A percentile compares a stretch with the other conserved stretches of the same genome.
phyloP scores from a whole-genome alignment of 305 asterid species.

The Fraxinus albicans region DNA sequence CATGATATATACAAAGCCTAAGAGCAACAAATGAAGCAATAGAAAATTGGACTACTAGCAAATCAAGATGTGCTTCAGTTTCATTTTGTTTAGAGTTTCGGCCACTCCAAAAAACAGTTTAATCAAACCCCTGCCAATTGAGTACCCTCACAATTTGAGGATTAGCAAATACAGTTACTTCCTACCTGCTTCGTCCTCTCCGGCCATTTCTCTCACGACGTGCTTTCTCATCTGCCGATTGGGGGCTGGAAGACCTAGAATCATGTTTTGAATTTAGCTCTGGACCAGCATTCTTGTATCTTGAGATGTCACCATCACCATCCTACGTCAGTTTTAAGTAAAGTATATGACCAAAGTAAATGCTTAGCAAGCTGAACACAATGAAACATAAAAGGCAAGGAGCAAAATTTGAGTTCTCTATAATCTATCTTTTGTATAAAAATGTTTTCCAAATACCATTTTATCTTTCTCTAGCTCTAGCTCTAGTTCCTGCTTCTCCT shows the following conservation, averaged over 20 bases:
- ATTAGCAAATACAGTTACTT: conserved; percentile 6
- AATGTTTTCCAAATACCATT: conserved; percentile 55
- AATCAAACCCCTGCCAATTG: conserved; percentile 3
- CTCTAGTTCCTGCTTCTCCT: conserved; percentile 53
- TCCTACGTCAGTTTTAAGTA: conserved; percentile 99
- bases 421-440: conserved; percentile 54
- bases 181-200: conserved; percentile 61
- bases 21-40: conserved; percentile 10
- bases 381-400: conserved; percentile 58
- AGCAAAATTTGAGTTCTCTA: conserved; percentile 36
- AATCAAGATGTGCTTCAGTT: background rate
- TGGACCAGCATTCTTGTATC: conserved; percentile 38
- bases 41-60: background rate
- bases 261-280: conserved; percentile 49
- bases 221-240: conserved; percentile 48
- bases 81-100: background rate
- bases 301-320: conserved; percentile 47
- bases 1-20: conserved; percentile 6
- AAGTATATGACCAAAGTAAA: conserved; percentile 96
- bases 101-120: background rate
- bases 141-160: background rate
- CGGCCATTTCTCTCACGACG: conserved; percentile 54
- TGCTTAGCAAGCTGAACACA: conserved; percentile 90
- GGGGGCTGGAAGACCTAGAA: conserved; percentile 29
- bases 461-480: conserved; percentile 57